Base-by-base conservation (phyloP, 2,329 filamentous ascomycete species). In the Hirsutella rhossiliensis region DNA sequence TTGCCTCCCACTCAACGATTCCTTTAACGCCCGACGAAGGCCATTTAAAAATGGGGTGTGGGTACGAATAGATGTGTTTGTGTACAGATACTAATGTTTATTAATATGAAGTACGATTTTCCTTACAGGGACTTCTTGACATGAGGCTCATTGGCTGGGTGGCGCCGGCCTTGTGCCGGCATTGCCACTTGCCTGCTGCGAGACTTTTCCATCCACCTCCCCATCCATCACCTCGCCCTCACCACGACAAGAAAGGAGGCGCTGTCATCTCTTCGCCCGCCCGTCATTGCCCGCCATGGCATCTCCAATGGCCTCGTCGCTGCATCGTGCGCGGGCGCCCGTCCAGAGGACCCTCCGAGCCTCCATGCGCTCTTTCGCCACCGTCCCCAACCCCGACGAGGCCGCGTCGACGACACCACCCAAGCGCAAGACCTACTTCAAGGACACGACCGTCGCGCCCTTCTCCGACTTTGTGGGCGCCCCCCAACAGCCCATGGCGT, bases 391-490 rank as follows among this genome's bases (percentile, higher is more conserved):
- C 43, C 44, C 58, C 51, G 50, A 51, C 51, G 53, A 57, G 41
- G 28, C 54, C 39, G 50, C 46, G 42, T 47, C 44, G 42, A 27
- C 46, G 45, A 44, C 57, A 52, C 50, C 53, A 38, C 48, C 59
- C 37, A 57, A 52, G 46, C 62, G 62, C 44, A 64, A 64, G 57
- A 63, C 74, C 2, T 80, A 80, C 56, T 80, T 80, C 65, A 78
- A 78, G 54, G 69, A 80, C 58, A 73, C 66, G 31, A 61, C 68
- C 3, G 65, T 82, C 8, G 73, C 73, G 0, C 66, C 76, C 7
- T 73, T 82, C 50, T 67, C 71, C 42, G 74, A 80, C 38, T 82
- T 82, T 54, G 52, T 82, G 23, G 64, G 58, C 19, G 56, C 67
- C 2, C 43, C 65, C 2, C 54, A 63, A 11, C 53, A 67, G 47